phyloP scores from a whole-genome alignment of 495 filamentous ascomycete genomes.

The Trichoderma erinaceum region DNA sequence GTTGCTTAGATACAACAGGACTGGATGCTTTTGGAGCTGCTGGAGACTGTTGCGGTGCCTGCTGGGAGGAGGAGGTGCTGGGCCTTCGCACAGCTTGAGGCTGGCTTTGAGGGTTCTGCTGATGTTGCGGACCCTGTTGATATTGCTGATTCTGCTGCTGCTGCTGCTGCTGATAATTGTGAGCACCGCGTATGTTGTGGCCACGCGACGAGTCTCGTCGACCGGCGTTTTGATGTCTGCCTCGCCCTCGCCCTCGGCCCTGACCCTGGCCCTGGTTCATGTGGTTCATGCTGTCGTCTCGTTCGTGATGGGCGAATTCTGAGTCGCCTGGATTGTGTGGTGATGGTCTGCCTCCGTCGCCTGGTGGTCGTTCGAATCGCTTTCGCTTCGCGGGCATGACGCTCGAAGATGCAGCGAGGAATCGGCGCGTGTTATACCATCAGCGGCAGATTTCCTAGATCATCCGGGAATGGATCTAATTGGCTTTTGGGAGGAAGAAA shows the following conservation, averaged over 20 bases:
- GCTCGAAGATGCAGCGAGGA: constrained; percentile 17
- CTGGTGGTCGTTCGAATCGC: constrained; percentile 41
- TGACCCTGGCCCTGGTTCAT: constrained; percentile 29
- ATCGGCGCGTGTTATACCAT: constrained; percentile 9
- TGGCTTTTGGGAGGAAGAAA: background rate
- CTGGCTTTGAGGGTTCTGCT: background rate
- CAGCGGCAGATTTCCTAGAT: background rate
- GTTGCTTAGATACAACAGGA: constrained; percentile 27
- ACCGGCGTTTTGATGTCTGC: constrained; percentile 31
- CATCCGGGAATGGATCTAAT: constrained; percentile 8
- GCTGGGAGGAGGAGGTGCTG: constrained; percentile 19
- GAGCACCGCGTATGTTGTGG: constrained; percentile 16
- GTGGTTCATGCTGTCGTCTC: constrained; percentile 27
- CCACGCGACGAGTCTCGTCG: constrained; percentile 41
- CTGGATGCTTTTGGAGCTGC: constrained; percentile 38
- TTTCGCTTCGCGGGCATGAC: constrained; percentile 51
- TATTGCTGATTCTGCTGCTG: background rate
- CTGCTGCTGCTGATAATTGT: constrained; percentile 6
- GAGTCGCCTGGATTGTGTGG: constrained; percentile 48
- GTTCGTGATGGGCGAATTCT: constrained; percentile 43
- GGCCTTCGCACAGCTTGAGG: background rate
- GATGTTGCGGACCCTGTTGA: background rate
- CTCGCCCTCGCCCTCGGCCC: constrained; percentile 35
- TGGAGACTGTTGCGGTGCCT: constrained; percentile 31
- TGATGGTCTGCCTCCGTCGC: constrained; percentile 43